Evolutionary conservation across 495 filamentous ascomycete genomes (phyloP), one percentile per base, ranked within the genome.

Genomic region (Penicillium psychrofluorescens): DNA sequence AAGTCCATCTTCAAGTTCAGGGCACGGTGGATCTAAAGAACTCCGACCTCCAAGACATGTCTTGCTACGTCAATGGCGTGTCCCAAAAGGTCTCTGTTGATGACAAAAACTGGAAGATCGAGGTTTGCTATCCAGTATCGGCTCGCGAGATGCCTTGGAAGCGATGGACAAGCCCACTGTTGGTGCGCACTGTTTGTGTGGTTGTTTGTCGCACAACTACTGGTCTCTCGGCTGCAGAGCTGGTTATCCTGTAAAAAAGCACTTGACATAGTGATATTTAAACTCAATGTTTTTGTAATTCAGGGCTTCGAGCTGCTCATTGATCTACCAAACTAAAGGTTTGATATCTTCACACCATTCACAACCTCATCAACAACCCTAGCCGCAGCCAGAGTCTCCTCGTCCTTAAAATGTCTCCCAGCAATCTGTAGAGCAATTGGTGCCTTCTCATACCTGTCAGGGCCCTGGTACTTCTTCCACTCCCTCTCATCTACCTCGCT

Each of bases 341-440:
- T 22, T 22, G 22, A 22, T 32, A 30, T 35, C 34, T 35, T 40
- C 27, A 40, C 46, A 12, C 44, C 55, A 27, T 44, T 48, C 10
- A 71, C 33, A 40, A 64, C 45, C 16, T 48, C 53, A 13, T 60
- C 56, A 6, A 71, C 42, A 29, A 68, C 16, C 45, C 46, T 59
- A 0, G 63, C 59, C 2, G 63, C 65, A 27, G 65, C 65, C 40
- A 68, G 28, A 3, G 62, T 66, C 55, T 70, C 65, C 42, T 70
- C 67, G 46, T 70, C 67, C 46, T 54, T 59, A 14, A 56, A 74
- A 41, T 60, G 68, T 46, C 63, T 58, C 4, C 69, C 75, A 14
- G 76, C 61, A 47, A 79, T 49, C 57, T 81, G 78, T 43, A 80
- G 50, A 10, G 61, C 70, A 28, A 80, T 58, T 15, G 77, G 77